Conservation (phyloP, 2,329 filamentous ascomycete species). For the Fusarium pilosicola region DNA sequence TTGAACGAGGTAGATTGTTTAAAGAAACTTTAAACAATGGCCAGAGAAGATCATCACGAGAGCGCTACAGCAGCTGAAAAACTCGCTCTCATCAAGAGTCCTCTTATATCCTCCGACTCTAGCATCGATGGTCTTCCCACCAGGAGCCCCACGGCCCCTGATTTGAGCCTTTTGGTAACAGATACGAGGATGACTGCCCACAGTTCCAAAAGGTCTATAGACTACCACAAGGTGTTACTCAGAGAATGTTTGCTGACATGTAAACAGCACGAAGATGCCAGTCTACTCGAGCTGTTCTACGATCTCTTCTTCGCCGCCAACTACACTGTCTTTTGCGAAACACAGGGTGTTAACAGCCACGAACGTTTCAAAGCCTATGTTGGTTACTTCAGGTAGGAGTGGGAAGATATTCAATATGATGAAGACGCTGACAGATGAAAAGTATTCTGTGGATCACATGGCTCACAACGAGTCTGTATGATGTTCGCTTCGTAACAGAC, state of each 20-base stretch:
- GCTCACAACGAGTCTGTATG: constrained; percentile 71
- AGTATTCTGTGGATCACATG: constrained; percentile 75
- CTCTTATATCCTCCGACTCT: constrained; percentile 37
- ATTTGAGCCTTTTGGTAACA: constrained; percentile 41
- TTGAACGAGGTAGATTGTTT: not conserved
- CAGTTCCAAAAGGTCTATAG: constrained; percentile 40
- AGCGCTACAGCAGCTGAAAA: constrained; percentile 33
- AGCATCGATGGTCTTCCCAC: constrained; percentile 5
- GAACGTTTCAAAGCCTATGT: constrained; percentile 49
- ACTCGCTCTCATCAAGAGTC: constrained; percentile 48
- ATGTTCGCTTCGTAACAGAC: constrained; percentile 73
- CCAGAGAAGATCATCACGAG: constrained; percentile 3
- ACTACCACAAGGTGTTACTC: too few species aligned
- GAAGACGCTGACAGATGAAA: not conserved
- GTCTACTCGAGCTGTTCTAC: constrained; percentile 51
- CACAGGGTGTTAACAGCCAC: constrained; percentile 46
- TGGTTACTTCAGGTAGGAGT: constrained; percentile 49
- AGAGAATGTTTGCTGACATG: not conserved
- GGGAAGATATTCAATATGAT: rapidly evolving
- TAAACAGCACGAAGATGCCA: constrained; percentile 50
- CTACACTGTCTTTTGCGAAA: constrained; percentile 65
- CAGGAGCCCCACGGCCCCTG: constrained; percentile 9
- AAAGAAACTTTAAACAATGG: constrained; percentile 25
- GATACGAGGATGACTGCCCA: constrained; percentile 37
- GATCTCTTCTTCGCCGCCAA: constrained; percentile 65